These are phyloP conservation scores for Plicaturopsis crispa DNA, from an alignment of 768 basidiomycete genomes.

Conservation along the genomic window DNA sequence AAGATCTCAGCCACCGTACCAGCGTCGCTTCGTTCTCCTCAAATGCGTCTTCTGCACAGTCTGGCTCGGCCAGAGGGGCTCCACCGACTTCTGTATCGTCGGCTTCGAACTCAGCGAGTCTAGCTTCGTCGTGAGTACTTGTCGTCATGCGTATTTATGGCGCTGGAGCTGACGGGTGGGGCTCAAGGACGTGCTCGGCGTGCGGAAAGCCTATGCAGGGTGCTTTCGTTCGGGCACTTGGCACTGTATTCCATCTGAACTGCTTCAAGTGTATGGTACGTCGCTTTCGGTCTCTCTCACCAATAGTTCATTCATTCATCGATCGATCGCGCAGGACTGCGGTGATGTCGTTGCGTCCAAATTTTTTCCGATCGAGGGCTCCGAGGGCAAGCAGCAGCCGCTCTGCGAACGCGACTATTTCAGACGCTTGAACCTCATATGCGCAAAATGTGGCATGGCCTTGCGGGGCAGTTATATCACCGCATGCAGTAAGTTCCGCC, in stretches of 20 bases:
- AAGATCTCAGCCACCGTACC: not conserved
- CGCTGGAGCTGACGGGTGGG: conserved; percentile 3
- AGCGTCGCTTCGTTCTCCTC: conserved; percentile 1
- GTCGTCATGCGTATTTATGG: conserved; percentile 13
- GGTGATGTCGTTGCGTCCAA: conserved; percentile 94
- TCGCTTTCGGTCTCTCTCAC: conserved; percentile 10
- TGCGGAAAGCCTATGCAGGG: conserved; percentile 85
- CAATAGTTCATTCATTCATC: conserved; percentile 6
- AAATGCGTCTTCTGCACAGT: conserved; percentile 33
- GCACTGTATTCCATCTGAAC: conserved; percentile 91
- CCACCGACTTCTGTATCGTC: conserved; percentile 45
- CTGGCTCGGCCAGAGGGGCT: conserved; percentile 36
- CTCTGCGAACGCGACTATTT: conserved; percentile 99
- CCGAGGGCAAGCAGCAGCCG: conserved; percentile 82
- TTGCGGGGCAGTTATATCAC: conserved; percentile 98
- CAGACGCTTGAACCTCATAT: conserved; percentile 90
- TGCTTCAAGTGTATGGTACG: conserved; percentile 97
- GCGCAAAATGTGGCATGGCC: conserved; percentile 92
- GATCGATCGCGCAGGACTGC: conserved; percentile 63
- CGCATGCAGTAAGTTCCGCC: conserved; percentile 76
- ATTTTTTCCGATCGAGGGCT: conserved; percentile 96
- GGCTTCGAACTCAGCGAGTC: conserved; percentile 48
- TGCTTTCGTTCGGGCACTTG: conserved; percentile 92
- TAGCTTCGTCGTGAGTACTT: conserved; percentile 52
- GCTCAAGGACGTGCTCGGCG: conserved; percentile 58